Base-by-base conservation (phyloP, 2,329 filamentous ascomycete genomes). In the Clarireedia sp. region DNA sequence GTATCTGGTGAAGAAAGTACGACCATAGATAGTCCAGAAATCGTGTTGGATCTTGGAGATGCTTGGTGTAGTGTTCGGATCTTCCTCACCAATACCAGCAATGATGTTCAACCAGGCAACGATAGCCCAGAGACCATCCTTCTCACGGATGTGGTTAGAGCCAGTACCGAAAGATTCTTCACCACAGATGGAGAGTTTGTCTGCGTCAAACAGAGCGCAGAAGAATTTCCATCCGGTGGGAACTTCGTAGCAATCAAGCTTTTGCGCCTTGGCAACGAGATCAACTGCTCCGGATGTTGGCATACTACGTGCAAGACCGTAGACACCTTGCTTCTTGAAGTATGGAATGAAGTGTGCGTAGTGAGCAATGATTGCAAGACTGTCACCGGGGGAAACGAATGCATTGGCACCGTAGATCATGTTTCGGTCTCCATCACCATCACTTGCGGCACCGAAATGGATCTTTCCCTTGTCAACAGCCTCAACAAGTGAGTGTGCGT, bases 161-260 rank as follows among this genome's bases (percentile, higher is more conserved):
- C 94, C 94, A 10, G 94, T 99, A 63, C 94, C 94, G 72, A 99
- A 99, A 62, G 88, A 94, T 80, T 99, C 94, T 75, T 99, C 94
- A 57, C 94, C 94, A 70, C 94, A 99, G 71, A 99, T 99, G 68
- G 94, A 96, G 69, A 96, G 86, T 80, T 95, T 96, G 75, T 95
- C 79, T 62, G 89, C 87, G 69, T 96, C 91, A 67, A 96, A 96
- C 57, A 96, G 81, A 66, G 90, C 90, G 70, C 91, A 96, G 84
- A 96, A 96, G 80, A 96, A 96, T 74, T 96, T 96, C 94, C 94
- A 99, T 67, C 94, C 94, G 0, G 94, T 99, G 38, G 94, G 94
- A 1, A 99, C 94, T 74, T 99, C 94, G 75, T 99, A 99, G 74
- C 83, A 87, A 75, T 89, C 78, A 43, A 99, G 81, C 37, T 88